Evolutionary conservation across 768 basidiomycete genomes (phyloP).

Genomic region (Trametes sanguinea): DNA sequence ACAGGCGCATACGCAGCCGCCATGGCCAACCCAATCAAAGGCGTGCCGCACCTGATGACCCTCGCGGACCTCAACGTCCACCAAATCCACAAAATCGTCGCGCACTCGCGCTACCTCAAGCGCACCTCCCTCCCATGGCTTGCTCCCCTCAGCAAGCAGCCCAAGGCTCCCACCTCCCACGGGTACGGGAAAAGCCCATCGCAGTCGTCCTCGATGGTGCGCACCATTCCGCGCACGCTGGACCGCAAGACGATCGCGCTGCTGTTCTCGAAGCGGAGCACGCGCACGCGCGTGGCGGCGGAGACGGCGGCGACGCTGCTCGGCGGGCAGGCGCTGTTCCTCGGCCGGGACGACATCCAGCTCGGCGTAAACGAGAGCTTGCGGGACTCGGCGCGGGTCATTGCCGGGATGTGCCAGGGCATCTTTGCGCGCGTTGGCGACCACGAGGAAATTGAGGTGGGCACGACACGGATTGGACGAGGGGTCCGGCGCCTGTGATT

Average conservation of each 20-base stretch:
- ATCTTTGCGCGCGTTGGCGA: constrained; percentile 95
- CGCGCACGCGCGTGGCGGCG: constrained; percentile 84
- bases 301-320: constrained; percentile 81
- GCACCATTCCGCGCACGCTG: constrained; percentile 38
- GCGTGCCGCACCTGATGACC: constrained; percentile 76
- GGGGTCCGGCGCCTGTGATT: no score
- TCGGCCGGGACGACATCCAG: constrained; percentile 90
- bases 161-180: no score
- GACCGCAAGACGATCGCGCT: constrained; percentile 86
- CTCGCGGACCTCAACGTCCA: constrained; percentile 77
- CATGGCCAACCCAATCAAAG: neutral
- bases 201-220: no score
- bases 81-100: constrained; percentile 72
- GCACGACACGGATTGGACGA: no score
- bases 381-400: constrained; percentile 83
- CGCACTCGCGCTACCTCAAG: constrained; percentile 67
- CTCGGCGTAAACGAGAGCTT: constrained; percentile 92
- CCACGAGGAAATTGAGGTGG: constrained; percentile 90
- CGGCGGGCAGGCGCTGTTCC: constrained; percentile 88
- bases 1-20: neutral
- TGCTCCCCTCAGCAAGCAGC: constrained; percentile 37
- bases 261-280: constrained; percentile 91
- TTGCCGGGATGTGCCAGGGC: constrained; percentile 94
- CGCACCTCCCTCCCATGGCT: constrained; percentile 68
- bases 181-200: no score